A percentile compares a stretch with the other conserved stretches of the same genome.
Conservation (phyloP, 2,329 filamentous ascomycete species). For the Fusarium oxysporum region DNA sequence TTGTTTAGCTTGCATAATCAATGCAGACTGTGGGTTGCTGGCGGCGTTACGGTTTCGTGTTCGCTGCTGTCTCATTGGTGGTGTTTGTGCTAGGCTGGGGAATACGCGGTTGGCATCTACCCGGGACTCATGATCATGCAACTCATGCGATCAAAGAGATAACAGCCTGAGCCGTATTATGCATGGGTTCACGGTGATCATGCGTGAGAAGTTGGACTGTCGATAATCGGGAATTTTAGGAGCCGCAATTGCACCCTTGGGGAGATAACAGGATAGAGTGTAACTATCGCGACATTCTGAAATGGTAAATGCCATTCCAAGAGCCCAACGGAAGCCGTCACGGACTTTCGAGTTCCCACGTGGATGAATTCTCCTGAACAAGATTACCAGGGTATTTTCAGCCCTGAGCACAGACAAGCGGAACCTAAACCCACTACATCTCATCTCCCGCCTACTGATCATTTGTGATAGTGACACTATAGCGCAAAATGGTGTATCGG, state of each 20-base stretch:
- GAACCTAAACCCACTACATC: background rate
- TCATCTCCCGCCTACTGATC: constrained; percentile 11
- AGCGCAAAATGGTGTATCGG: background rate
- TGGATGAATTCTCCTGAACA: background rate
- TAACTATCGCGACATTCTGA: background rate
- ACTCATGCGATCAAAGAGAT: background rate
- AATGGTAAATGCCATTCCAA: background rate
- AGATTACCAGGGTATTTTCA: background rate
- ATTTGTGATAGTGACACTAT: background rate
- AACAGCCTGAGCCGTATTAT: background rate
- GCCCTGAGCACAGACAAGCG: background rate
- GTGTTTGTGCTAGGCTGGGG: background rate
- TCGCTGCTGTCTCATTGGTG: background rate
- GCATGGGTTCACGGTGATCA: background rate
- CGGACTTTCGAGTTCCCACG: background rate
- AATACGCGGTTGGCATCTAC: background rate
- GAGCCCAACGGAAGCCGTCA: background rate
- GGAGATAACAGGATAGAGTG: background rate
- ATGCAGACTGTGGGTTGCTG: background rate
- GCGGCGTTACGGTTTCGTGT: background rate
- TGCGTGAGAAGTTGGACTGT: background rate
- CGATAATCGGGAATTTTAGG: background rate
- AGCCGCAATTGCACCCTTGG: background rate
- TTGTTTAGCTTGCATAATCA: background rate
- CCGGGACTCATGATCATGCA: background rate